Base-by-base conservation (phyloP, 2,329 filamentous ascomycete genomes). In the Claviceps humidiphila region DNA sequence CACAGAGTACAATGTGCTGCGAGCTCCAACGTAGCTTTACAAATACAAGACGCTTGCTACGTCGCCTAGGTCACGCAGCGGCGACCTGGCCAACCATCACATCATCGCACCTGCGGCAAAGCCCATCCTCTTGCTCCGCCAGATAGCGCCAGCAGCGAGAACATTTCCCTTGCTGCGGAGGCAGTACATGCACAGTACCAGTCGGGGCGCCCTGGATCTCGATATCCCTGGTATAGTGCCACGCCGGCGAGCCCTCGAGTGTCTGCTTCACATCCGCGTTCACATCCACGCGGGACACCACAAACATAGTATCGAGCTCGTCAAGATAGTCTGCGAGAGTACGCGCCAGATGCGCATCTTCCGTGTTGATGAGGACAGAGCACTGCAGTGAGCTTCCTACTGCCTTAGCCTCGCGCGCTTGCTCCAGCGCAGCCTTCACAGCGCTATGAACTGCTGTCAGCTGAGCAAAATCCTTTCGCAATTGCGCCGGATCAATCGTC, bases 81-180 rank as follows among this genome's bases (percentile, higher is more conserved):
- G 49, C 55, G 43, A 44, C 47, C 44, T 58, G 54, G 41, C 56
- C 53, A 40, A 91, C 76, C 39, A 91, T 76, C 39, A 84, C 79
- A 13, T 80, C 76, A 34, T 83, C 80, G 65, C 91, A 97, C 62
- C 89, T 74, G 48, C 67, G 68, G 66, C 91, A 97, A 17, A 95
- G 69, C 41, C 71, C 66, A 17, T 85, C 80, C 58, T 84, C 75
- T 47, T 69, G 68, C n/a, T 77, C 72, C n/a, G 85, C 82, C 24
- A 85, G 75, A 66, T 88, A 95, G 56, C 85, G 80, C 93, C 93
- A 98, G 69, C 93, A 98, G 49, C 93, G 76, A 1, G 80, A 75
- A 65, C 93, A 98, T 67, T 97, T 98, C 47, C 74, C 69, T 13
- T 73, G 61, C 58, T 60, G 64, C 1, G 78, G 78, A 53, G 78